A percentile compares a stretch with the other conserved stretches of the same genome.
phyloP scores from a whole-genome alignment of 495 filamentous ascomycete species.

The Penicillium cosmopolitanum region DNA sequence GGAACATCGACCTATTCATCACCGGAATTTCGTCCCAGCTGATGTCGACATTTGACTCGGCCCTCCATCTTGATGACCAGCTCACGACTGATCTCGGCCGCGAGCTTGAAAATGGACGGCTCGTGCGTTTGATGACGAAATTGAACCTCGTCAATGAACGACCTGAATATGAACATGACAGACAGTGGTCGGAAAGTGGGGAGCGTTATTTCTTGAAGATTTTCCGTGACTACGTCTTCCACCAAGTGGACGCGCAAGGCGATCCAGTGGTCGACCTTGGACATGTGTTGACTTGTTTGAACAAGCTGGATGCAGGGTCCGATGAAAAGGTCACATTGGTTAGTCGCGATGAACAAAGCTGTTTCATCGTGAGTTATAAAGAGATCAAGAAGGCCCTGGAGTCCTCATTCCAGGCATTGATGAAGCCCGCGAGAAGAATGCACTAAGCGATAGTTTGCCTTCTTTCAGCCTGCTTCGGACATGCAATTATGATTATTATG shows the following conservation, averaged over 20 bases:
- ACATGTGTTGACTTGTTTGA: constrained; percentile 80
- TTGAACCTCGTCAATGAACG: constrained; percentile 85
- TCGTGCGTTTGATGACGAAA: constrained; percentile 82
- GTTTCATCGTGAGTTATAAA: constrained; percentile 82
- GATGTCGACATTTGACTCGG: constrained; percentile 69
- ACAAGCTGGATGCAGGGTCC: constrained; percentile 87
- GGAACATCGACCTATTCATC: constrained; percentile 78
- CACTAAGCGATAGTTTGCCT: constrained; percentile 29
- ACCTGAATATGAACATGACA: constrained; percentile 75
- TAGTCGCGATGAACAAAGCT: constrained; percentile 86
- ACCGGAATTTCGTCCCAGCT: constrained; percentile 74
- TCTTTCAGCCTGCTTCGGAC: constrained; percentile 2
- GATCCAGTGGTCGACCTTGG: constrained; percentile 80
- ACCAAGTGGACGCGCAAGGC: constrained; percentile 84
- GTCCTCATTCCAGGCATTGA: constrained; percentile 76
- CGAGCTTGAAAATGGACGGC: constrained; percentile 90
- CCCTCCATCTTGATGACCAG: constrained; percentile 75
- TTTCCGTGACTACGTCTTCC: constrained; percentile 96
- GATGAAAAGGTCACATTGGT: constrained; percentile 85
- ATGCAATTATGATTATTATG: constrained; percentile 17
- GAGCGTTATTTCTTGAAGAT: constrained; percentile 90
- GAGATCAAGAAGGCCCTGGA: constrained; percentile 82
- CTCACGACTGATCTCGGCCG: constrained; percentile 67
- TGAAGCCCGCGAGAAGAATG: constrained; percentile 57
- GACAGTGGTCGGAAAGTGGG: constrained; percentile 83